These are phyloP conservation scores for Akanthomyces dipterigenus DNA, from an alignment of 2,329 filamentous ascomycete genomes.

Conservation along the genomic window DNA sequence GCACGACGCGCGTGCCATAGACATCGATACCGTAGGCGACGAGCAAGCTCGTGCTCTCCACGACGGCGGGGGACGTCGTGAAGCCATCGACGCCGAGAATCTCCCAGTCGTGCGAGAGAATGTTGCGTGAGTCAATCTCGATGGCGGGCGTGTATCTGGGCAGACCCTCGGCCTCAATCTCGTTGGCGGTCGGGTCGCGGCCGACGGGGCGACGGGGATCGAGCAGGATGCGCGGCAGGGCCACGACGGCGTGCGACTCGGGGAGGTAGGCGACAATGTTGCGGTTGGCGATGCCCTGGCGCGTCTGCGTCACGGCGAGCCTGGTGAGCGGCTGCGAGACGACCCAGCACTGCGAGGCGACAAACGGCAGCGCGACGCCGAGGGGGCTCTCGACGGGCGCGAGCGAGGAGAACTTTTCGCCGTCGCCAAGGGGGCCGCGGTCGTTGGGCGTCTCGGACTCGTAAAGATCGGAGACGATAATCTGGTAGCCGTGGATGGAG, in stretches of 20 bases:
- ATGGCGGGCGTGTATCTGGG: slow-evolving; percentile 68
- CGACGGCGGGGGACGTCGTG: slow-evolving; percentile 65
- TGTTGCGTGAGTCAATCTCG: slow-evolving; percentile 75
- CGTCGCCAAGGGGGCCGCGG: slow-evolving; percentile 67
- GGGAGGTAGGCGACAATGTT: slow-evolving; percentile 76
- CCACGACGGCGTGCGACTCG: slow-evolving; percentile 65
- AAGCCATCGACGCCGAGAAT: slow-evolving; percentile 69
- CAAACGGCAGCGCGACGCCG: slow-evolving; percentile 60
- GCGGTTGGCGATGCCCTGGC: slow-evolving; percentile 82
- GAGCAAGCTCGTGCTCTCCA: slow-evolving; percentile 89
- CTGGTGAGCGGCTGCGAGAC: slow-evolving; percentile 71
- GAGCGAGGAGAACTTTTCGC: slow-evolving; percentile 71
- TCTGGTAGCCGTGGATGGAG: slow-evolving; percentile 72
- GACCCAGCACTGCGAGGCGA: slow-evolving; percentile 73
- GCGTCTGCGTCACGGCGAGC: slow-evolving; percentile 79
- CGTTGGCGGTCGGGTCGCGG: slow-evolving; percentile 71
- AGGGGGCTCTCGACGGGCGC: slow-evolving; percentile 53
- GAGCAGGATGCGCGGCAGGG: slow-evolving; percentile 69
- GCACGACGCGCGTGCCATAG: slow-evolving; percentile 80
- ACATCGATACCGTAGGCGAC: slow-evolving; percentile 85
- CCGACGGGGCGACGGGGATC: slow-evolving; percentile 83
- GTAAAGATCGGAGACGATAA: slow-evolving; percentile 82
- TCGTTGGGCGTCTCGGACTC: slow-evolving; percentile 80
- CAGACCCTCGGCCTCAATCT: slow-evolving; percentile 74
- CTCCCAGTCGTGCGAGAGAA: slow-evolving; percentile 76